phyloP scores from a whole-genome alignment of 1,284 basidiomycete genomes.

The Polyporus tsugae region DNA sequence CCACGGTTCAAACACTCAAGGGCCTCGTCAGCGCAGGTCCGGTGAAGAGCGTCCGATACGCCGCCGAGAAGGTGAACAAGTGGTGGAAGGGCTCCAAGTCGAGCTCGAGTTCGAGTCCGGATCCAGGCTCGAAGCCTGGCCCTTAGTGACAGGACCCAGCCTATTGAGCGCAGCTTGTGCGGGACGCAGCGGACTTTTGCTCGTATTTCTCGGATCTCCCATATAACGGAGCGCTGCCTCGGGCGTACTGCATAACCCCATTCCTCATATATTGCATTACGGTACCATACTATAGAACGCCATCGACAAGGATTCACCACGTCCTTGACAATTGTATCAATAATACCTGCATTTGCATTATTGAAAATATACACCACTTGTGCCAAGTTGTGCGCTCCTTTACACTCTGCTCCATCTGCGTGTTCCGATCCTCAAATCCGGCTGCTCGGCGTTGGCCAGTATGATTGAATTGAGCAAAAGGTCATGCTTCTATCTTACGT shows the following conservation, averaged over 20 bases:
- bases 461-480: no score
- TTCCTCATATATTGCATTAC: constrained; percentile 18
- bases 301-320: constrained; percentile 21
- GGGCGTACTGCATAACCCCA: not conserved
- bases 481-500: no score
- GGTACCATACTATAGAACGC: constrained; percentile 27
- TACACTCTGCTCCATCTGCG: not conserved
- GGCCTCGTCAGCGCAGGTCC: constrained; percentile 87
- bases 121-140: constrained; percentile 18
- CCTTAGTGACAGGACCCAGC: constrained; percentile 10
- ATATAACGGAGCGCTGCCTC: not conserved
- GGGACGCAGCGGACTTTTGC: constrained; percentile 27
- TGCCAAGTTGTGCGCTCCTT: not conserved
- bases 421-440: no score
- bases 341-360: constrained; percentile 26
- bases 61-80: constrained; percentile 80
- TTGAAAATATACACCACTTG: constrained; percentile 25
- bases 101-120: constrained; percentile 5
- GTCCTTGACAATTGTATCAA: constrained; percentile 31
- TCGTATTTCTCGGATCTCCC: not conserved
- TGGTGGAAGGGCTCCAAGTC: constrained; percentile 68
- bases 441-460: no score
- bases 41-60: constrained; percentile 82
- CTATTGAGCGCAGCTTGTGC: constrained; percentile 22
- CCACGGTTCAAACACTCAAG: constrained; percentile 86